These are phyloP conservation scores for Picea sitchensis DNA, from an alignment of 75 land plant species.

Conservation along the genomic window DNA sequence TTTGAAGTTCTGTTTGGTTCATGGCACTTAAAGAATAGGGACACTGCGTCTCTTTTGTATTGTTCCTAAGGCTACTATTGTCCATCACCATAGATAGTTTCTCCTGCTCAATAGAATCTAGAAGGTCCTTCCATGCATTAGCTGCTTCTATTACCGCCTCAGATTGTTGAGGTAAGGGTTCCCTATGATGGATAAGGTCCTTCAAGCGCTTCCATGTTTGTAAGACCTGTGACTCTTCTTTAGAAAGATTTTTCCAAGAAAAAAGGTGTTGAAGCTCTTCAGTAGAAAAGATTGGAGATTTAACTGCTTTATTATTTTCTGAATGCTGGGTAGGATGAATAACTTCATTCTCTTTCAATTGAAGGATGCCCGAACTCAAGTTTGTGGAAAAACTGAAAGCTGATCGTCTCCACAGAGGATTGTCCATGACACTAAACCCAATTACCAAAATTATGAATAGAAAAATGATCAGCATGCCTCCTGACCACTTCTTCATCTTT, in stretches of 20 bases:
- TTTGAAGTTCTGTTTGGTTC: constrained; percentile 51
- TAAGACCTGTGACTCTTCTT: constrained; percentile 43
- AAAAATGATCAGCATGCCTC: constrained; percentile 34
- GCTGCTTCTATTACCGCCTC: constrained; percentile 66
- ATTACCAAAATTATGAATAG: constrained; percentile 47
- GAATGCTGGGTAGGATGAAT: constrained; percentile 30
- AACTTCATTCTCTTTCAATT: constrained; percentile 20
- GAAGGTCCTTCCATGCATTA: constrained; percentile 61
- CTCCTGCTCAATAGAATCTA: constrained; percentile 41
- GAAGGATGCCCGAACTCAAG: constrained; percentile 23
- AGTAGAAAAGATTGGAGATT: constrained; percentile 32
- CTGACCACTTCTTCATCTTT: constrained; percentile 63
- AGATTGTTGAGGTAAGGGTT: constrained; percentile 48
- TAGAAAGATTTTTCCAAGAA: constrained; percentile 35
- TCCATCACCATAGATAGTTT: constrained; percentile 15
- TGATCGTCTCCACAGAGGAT: constrained; percentile 23
- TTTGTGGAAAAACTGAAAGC: constrained; percentile 13
- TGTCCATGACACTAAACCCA: constrained; percentile 41
- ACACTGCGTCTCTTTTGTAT: constrained; percentile 61
- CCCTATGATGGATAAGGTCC: constrained; percentile 28
- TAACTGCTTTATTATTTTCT: constrained; percentile 10
- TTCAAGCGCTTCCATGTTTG: constrained; percentile 65
- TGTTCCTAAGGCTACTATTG: constrained; percentile 14
- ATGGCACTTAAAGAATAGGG: constrained; percentile 67
- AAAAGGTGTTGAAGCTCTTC: constrained; percentile 21